Evolutionary conservation across 2,329 filamentous ascomycete genomes (phyloP).

Genomic region (Diaporthe velutina): DNA sequence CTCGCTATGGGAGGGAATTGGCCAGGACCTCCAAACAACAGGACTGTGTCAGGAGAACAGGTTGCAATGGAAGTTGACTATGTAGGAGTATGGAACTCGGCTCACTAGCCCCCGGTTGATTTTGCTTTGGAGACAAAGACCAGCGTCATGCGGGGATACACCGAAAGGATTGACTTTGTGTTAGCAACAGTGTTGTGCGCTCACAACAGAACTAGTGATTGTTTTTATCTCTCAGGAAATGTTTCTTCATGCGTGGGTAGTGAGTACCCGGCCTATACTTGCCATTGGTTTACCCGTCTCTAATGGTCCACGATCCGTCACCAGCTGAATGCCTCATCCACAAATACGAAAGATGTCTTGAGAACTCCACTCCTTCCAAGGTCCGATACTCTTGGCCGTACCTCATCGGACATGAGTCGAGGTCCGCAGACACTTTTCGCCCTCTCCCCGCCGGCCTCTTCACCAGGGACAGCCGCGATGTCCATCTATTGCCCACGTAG

Average conservation of each 20-base stretch:
- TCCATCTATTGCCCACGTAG: neutral
- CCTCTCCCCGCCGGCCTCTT: neutral
- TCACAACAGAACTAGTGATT: too few relatives aligned
- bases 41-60: neutral
- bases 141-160: too few relatives aligned
- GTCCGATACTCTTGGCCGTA: neutral
- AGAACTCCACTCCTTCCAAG: neutral
- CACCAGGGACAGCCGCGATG: neutral
- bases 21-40: slow-evolving; percentile 10
- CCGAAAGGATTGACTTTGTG: too few relatives aligned
- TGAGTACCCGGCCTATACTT: neutral
- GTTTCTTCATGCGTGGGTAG: neutral
- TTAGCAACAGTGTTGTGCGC: too few relatives aligned
- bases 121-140: too few relatives aligned
- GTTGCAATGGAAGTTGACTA: slow-evolving; percentile 16
- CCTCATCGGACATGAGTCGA: neutral
- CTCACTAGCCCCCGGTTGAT: neutral
- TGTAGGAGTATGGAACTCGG: slow-evolving; percentile 9
- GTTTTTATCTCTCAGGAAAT: too few relatives aligned
- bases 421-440: neutral
- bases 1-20: slow-evolving; percentile 9
- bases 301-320: neutral
- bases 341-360: neutral
- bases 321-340: neutral
- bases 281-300: neutral